phyloP scores from a whole-genome alignment of 225 moss, liverwort and hornwort genomes.

The Lunularia cruciata region DNA sequence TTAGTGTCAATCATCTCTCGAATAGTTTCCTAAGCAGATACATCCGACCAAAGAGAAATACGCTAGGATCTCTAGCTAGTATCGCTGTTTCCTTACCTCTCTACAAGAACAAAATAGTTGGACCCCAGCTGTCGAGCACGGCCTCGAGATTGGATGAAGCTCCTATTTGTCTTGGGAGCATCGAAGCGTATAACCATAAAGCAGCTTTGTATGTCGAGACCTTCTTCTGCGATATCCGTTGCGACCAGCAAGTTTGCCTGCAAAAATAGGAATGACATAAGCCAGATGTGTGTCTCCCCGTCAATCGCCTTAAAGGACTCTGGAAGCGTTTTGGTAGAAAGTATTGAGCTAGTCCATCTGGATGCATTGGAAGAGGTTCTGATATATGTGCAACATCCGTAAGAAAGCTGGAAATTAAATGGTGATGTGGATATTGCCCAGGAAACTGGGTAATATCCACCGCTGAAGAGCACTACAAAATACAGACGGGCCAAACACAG shows the following conservation, averaged over 20 bases:
- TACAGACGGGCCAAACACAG: too few species aligned
- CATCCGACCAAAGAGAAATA: too few species aligned
- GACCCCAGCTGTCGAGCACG: conserved; percentile 89
- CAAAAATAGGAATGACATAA: conserved; percentile 3
- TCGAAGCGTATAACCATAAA: conserved; percentile 92
- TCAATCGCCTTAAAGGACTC: background rate
- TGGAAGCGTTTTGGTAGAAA: background rate
- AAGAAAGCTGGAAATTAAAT: too few species aligned
- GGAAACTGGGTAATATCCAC: too few species aligned
- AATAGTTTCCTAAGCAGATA: too few species aligned
- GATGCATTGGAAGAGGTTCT: background rate
- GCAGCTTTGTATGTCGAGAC: conserved; percentile 94
- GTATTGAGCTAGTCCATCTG: background rate
- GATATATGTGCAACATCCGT: too few species aligned
- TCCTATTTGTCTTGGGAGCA: conserved; percentile 78
- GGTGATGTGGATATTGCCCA: too few species aligned
- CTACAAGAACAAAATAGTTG: conserved; percentile 64
- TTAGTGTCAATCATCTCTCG: too few species aligned
- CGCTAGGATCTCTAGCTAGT: too few species aligned
- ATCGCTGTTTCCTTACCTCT: conserved; percentile 61
- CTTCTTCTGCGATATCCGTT: conserved; percentile 96
- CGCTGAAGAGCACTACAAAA: too few species aligned
- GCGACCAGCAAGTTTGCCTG: conserved; percentile 94
- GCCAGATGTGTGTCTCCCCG: background rate
- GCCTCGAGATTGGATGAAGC: conserved; percentile 91